Evolutionary conservation across 2,329 filamentous ascomycete genomes (phyloP).

Genomic region (Pyrenophora teres): DNA sequence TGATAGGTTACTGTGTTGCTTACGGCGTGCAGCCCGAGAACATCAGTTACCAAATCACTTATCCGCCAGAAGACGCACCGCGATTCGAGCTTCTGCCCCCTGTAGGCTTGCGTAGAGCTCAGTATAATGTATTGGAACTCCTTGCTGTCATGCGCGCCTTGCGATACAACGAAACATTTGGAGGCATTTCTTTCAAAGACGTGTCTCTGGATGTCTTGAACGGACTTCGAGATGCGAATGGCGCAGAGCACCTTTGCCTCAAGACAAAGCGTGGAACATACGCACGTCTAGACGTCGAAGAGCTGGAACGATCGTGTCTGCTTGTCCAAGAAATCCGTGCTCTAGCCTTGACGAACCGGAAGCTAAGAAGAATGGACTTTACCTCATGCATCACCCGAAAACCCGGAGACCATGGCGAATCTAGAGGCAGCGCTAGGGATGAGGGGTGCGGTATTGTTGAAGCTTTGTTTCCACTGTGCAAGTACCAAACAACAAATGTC

Average conservation of each 20-base stretch:
- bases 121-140: constrained; percentile 67
- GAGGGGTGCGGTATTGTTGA: constrained; percentile 71
- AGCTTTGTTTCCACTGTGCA: constrained; percentile 70
- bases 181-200: constrained; percentile 68
- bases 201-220: constrained; percentile 69
- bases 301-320: constrained; percentile 61
- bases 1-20: constrained; percentile 71
- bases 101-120: constrained; percentile 54
- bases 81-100: constrained; percentile 68
- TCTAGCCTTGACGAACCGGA: constrained; percentile 67
- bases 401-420: constrained; percentile 51
- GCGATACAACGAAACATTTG: constrained; percentile 72
- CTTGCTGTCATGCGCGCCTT: constrained; percentile 71
- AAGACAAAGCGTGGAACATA: constrained; percentile 63
- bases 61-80: constrained; percentile 64
- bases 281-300: constrained; percentile 57
- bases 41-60: constrained; percentile 54
- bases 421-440: constrained; percentile 57
- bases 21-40: constrained; percentile 70
- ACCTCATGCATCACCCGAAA: constrained; percentile 63
- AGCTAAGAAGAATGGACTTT: constrained; percentile 68
- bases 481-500: constrained; percentile 68
- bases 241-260: constrained; percentile 65
- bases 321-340: constrained; percentile 72
- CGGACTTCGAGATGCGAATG: constrained; percentile 63